Base-by-base conservation (phyloP, 345 rosid genomes). In the Rhodomyrtus tomentosa region DNA sequence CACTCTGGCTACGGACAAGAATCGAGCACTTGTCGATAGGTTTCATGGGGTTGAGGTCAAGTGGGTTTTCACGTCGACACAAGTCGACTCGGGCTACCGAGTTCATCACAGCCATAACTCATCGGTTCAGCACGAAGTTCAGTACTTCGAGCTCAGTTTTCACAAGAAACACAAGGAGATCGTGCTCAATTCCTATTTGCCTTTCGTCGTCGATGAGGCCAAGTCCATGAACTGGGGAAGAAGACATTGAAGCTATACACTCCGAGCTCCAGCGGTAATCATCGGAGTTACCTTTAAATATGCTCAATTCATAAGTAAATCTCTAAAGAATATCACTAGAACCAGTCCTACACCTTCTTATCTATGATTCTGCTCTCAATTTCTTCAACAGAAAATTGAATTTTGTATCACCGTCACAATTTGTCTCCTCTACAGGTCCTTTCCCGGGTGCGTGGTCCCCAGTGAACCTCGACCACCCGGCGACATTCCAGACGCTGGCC, bases 161-260 rank as follows among this genome's bases (percentile, higher is more conserved):
- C 88, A 76, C 50, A 95, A 91, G 88, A 91, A 93, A 59, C 89
- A 91, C 85, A 93, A 87, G 74, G 93, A 89, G 36, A 80, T 87
- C 83, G 93, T 90, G 50, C 80, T 94, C 55, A 84, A 86, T 32
- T 88, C 88, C 49, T 92, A 95, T 90, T 84, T 94, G 72, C 94
- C 95, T 49, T 84, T 85, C 59, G 86, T 94, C 68, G 88, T 92
- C 84, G 83, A 85, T 79, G 87, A 88, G 89, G 92, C 94, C 10
- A 87, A 85, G 40, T 62, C 88, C 13, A 24, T 92, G 82, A 74
- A 81, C 90, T 84, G 81, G 91, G 88, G 87, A 87, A 52, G 86
- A 95, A 92, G 88, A 91, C 90, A 2, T 68, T 91, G 81, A 95
- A 90, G 89, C 88, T 94, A 84, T 92, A 88, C 82, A 94, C 95